These are phyloP conservation scores for Comarum palustre DNA, from an alignment of 306 rosid species.

Conservation along the genomic window DNA sequence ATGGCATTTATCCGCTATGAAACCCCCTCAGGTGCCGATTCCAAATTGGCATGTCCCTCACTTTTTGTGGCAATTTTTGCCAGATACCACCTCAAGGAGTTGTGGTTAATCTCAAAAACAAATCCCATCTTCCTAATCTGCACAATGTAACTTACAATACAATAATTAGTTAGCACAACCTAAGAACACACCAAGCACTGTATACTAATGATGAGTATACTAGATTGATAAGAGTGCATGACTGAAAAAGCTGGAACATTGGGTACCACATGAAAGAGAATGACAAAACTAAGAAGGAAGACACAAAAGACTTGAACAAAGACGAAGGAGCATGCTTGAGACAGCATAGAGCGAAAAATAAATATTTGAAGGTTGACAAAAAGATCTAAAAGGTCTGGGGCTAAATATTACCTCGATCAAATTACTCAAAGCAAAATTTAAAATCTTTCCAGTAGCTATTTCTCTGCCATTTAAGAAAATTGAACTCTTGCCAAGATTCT, in stretches of 20 bases:
- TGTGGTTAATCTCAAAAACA: conserved; percentile 56
- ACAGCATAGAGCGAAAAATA: background rate
- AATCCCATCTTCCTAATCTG: conserved; percentile 71
- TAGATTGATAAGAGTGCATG: background rate
- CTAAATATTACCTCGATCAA: conserved; percentile 64
- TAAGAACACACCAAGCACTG: conserved; percentile 7
- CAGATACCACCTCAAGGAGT: conserved; percentile 44
- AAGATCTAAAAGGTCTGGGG: background rate
- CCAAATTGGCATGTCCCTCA: conserved; percentile 21
- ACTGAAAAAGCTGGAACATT: background rate
- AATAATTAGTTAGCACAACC: conserved; percentile 1
- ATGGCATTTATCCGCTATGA: conserved; percentile 9
- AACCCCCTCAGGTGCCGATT: conserved; percentile 30
- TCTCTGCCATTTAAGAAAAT: conserved; percentile 77
- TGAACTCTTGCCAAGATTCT: conserved; percentile 64
- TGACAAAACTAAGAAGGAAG: background rate
- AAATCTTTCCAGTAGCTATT: conserved; percentile 46
- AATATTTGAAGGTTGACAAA: background rate
- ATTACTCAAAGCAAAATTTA: conserved; percentile 45
- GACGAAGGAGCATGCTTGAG: conserved; percentile 26
- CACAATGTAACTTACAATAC: conserved; percentile 31
- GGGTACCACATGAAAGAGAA: background rate
- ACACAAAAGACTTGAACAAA: conserved; percentile 33
- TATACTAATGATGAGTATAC: conserved; percentile 4
- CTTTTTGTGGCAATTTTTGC: conserved; percentile 23